A percentile compares a stretch with the other conserved stretches of the same genome.
Evolutionary conservation across 345 rosid genomes (phyloP).

Genomic region (Populus pruinosa): DNA sequence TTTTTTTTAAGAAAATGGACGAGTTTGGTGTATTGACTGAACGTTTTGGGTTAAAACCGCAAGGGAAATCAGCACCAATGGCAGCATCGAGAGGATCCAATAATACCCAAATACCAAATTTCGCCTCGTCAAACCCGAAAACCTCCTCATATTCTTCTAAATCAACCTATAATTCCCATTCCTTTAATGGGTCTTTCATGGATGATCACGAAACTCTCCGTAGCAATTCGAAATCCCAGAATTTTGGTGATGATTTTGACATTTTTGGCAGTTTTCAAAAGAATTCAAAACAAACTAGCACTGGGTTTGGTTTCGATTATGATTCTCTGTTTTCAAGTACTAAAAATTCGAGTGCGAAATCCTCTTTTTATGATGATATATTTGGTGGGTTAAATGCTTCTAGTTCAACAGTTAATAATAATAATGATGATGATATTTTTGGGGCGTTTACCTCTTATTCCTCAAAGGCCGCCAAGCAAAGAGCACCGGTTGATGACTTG

Average conservation of each 20-base stretch:
- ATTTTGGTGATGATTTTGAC: slow-evolving; percentile 43
- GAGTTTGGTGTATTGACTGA: slow-evolving; percentile 81
- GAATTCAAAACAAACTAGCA: slow-evolving; percentile 21
- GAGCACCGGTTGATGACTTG: slow-evolving; percentile 45
- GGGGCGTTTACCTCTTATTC: slow-evolving; percentile 42
- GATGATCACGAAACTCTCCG: slow-evolving; percentile 29
- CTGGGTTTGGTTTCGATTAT: slow-evolving; percentile 44
- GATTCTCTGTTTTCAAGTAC: slow-evolving; percentile 45
- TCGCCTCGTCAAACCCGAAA: slow-evolving; percentile 12
- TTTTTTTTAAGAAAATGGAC: slow-evolving; percentile 43
- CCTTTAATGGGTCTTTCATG: slow-evolving; percentile 30
- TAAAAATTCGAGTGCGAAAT: slow-evolving; percentile 23
- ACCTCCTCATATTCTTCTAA: slow-evolving; percentile 25
- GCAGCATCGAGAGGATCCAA: slow-evolving; percentile 52
- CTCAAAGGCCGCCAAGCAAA: slow-evolving; percentile 26
- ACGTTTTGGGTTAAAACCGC: slow-evolving; percentile 74
- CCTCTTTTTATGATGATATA: slow-evolving; percentile 49
- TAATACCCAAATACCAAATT: slow-evolving; percentile 25
- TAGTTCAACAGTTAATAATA: slow-evolving; percentile 5
- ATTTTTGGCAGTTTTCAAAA: slow-evolving; percentile 44
- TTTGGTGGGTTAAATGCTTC: slow-evolving; percentile 49
- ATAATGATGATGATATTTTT: slow-evolving; percentile 32
- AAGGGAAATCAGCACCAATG: slow-evolving; percentile 88
- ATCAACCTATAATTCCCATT: slow-evolving; percentile 30
- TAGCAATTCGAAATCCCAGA: slow-evolving; percentile 17